Evolutionary conservation across 345 rosid species (phyloP), one percentile per base, ranked within the genome.

Genomic region (Salix exigua): DNA sequence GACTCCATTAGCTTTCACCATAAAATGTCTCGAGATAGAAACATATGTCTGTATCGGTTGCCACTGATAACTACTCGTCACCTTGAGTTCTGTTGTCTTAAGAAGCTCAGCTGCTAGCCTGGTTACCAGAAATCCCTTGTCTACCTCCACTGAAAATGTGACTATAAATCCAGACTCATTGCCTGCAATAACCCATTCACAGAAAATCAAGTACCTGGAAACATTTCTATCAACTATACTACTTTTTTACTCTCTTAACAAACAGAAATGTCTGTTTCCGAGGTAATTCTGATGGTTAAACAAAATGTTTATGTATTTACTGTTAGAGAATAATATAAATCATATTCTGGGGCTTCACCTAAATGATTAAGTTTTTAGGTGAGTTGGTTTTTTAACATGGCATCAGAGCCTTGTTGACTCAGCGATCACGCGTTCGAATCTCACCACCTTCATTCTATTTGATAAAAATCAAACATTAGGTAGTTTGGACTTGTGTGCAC

Each of bases 21-120:
- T 74, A 74, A 91, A 91, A 70, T 89, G 96, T 79, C 85, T 88
- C 18, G 98, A 91, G 81, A 95, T 93, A 1, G 96, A 48, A 2
- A 94, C 91, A 55, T 95, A 95, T 26, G 97, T 88, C 82, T 93
- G 96, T 80, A 93, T 88, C 19, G 96, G 94, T 77, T 91, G 97
- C 98, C 99, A 95, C 70, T 77, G 88, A 77, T 83, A 84, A 76
- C 80, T 82, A 33, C 80, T 85, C 79, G 72, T 87, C 14, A 87
- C 82, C 93, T 91, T 93, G 70, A 95, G 81, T 83, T 95, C 98
- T 1, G 99, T 91, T 21, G 93, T 85, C 65, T 73, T 83, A 67
- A 93, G 86, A 46, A 93, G 97, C 78, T 86, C 88, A 4, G 94
- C 82, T 6, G 96, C 92, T 33, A 95, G 83, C 80, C 81, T 87